These are phyloP conservation scores for Sporothrix pseudoabietina DNA, from an alignment of 2,329 filamentous ascomycete species.

Conservation along the genomic window DNA sequence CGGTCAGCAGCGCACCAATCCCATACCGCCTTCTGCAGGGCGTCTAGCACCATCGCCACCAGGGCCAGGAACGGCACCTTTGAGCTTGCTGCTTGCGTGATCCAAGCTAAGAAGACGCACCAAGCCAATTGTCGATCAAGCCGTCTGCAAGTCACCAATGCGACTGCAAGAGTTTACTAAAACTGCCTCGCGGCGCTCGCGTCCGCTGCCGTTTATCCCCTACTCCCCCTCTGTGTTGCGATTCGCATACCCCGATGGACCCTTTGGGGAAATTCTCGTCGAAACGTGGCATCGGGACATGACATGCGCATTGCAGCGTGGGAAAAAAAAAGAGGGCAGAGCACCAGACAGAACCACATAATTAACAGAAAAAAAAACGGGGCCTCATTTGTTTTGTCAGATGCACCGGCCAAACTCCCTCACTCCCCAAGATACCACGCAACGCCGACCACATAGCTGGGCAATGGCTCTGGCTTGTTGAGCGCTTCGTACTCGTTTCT, in stretches of 20 bases:
- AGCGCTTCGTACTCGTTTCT: background rate
- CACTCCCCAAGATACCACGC: background rate
- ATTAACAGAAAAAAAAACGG: background rate
- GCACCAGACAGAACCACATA: background rate
- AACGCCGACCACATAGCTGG: background rate
- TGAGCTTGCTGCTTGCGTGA: slow-evolving; percentile 32
- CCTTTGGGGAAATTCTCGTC: slow-evolving; percentile 8
- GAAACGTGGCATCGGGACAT: slow-evolving; percentile 2
- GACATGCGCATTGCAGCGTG: background rate
- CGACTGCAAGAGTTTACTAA: background rate
- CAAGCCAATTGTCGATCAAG: slow-evolving; percentile 17
- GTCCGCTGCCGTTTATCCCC: background rate
- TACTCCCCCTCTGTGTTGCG: background rate
- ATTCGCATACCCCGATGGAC: background rate
- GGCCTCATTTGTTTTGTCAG: background rate
- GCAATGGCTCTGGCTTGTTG: background rate
- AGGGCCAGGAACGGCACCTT: slow-evolving; percentile 17
- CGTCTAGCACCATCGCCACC: slow-evolving; percentile 23
- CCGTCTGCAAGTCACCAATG: background rate
- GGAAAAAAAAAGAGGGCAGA: background rate
- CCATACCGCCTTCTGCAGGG: slow-evolving; percentile 14
- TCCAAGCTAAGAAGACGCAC: slow-evolving; percentile 31
- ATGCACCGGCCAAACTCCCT: background rate
- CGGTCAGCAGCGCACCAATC: background rate
- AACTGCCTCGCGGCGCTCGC: slow-evolving; percentile 6